phyloP scores from a whole-genome alignment of 2,329 filamentous ascomycete species.

The Exophiala sideris region DNA sequence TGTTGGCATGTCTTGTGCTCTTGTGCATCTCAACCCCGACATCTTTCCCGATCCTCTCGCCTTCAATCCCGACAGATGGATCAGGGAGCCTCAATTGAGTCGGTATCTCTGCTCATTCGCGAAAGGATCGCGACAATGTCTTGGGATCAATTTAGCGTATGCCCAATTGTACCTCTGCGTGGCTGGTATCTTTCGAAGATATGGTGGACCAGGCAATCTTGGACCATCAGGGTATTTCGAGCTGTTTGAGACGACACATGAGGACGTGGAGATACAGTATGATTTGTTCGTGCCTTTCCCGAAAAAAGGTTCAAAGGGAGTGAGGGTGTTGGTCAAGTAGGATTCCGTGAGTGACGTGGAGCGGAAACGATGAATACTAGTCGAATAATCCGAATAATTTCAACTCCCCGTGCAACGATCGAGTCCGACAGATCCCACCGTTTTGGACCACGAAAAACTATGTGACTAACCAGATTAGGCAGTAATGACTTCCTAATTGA shows the following conservation, averaged over 20 bases:
- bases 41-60: conserved; percentile 35
- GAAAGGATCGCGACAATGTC: conserved; percentile 40
- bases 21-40: conserved; percentile 29
- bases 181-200: conserved; percentile 28
- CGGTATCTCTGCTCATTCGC: conserved; percentile 41
- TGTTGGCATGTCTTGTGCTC: conserved; percentile 30
- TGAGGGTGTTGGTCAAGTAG: conserved; percentile 16
- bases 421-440: too few species aligned
- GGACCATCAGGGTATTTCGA: conserved; percentile 2
- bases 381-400: too few species aligned
- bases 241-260: conserved; percentile 23
- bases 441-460: too few species aligned
- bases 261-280: conserved; percentile 29
- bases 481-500: too few species aligned
- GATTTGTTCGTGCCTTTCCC: conserved; percentile 28
- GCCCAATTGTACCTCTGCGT: conserved; percentile 31
- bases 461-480: too few species aligned
- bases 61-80: conserved; percentile 42
- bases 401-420: too few species aligned
- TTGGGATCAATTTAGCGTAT: conserved; percentile 38
- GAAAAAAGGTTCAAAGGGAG: conserved; percentile 25
- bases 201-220: conserved; percentile 1
- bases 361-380: too few species aligned
- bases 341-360: too few species aligned
- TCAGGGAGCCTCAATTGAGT: conserved; percentile 32